A percentile compares a stretch with the other conserved stretches of the same genome.
These are phyloP conservation scores for Jamesozyma jinghongensis DNA, from an alignment of 805 yeast genomes.

Conservation along the genomic window DNA sequence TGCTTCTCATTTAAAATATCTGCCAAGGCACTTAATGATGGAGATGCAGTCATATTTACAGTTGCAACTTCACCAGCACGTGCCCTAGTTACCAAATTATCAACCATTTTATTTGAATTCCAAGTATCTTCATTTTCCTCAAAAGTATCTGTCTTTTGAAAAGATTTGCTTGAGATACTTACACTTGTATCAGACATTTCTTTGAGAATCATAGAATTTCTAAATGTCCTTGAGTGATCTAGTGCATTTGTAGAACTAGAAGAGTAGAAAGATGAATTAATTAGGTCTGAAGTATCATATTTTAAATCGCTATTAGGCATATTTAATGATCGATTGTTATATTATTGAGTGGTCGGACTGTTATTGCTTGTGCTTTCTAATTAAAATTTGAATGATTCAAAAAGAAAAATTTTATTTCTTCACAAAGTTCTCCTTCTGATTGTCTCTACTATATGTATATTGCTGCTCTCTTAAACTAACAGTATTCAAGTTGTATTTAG, in stretches of 20 bases:
- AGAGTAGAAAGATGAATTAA: constrained; percentile 24
- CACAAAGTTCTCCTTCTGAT: no score
- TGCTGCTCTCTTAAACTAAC: no score
- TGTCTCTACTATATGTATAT: no score
- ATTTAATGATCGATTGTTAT: no score
- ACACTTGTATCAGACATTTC: constrained; percentile 20
- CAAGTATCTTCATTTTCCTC: neutral
- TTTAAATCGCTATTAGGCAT: constrained; percentile 3
- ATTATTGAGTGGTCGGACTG: no score
- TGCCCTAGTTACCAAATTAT: no score
- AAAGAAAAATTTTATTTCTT: no score
- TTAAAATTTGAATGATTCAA: no score
- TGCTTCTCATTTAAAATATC: constrained; percentile 33
- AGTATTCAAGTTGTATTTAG: no score
- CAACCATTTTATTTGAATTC: no score
- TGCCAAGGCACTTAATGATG: constrained; percentile 37
- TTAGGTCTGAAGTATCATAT: constrained; percentile 12
- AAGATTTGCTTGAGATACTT: neutral
- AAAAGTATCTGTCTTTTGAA: neutral
- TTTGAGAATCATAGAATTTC: constrained; percentile 26
- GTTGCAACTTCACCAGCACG: constrained; percentile 16
- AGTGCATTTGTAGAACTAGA: constrained; percentile 21
- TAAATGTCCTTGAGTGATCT: constrained; percentile 28
- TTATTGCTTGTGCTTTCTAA: no score
- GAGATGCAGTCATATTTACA: constrained; percentile 35